These are phyloP conservation scores for Arxiozyma heterogenica DNA, from an alignment of 1,139 yeast species.

Conservation along the genomic window DNA sequence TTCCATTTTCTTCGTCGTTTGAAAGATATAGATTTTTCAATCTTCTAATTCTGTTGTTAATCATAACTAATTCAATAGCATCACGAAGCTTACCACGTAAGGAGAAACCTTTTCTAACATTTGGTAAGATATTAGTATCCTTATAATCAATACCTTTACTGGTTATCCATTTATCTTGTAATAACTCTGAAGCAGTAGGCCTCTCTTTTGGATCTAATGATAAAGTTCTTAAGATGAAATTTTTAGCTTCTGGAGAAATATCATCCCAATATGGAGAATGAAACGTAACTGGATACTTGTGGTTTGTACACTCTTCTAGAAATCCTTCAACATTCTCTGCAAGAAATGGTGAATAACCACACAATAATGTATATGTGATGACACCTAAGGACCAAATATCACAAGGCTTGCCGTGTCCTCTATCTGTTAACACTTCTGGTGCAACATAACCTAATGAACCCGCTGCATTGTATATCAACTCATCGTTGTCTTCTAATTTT, in stretches of 20 bases:
- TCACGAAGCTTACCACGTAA: conserved; percentile 78
- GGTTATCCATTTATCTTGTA: conserved; percentile 64
- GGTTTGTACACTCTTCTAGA: conserved; percentile 67
- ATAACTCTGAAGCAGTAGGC: conserved; percentile 56
- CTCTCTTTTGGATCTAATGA: conserved; percentile 56
- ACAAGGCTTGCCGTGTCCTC: conserved; percentile 86
- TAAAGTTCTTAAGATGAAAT: conserved; percentile 59
- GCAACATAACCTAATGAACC: conserved; percentile 94
- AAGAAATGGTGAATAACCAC: conserved; percentile 89
- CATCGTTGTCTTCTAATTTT: conserved; percentile 46
- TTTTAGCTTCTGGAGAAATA: conserved; percentile 68
- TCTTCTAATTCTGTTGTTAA: conserved; percentile 63
- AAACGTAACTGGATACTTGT: conserved; percentile 55
- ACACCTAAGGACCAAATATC: conserved; percentile 93
- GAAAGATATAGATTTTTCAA: conserved; percentile 42
- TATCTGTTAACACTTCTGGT: conserved; percentile 71
- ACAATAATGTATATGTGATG: conserved; percentile 76
- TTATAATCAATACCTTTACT: conserved; percentile 33
- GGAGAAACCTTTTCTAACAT: conserved; percentile 61
- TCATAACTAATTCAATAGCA: conserved; percentile 73
- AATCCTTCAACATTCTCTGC: conserved; percentile 79
- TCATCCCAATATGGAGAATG: conserved; percentile 82
- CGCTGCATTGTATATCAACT: conserved; percentile 66
- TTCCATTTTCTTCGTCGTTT: conserved; percentile 44
- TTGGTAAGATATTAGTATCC: conserved; percentile 60